These are phyloP conservation scores for Solanum pennellii DNA, from an alignment of 257 asterid genomes.

Conservation along the genomic window DNA sequence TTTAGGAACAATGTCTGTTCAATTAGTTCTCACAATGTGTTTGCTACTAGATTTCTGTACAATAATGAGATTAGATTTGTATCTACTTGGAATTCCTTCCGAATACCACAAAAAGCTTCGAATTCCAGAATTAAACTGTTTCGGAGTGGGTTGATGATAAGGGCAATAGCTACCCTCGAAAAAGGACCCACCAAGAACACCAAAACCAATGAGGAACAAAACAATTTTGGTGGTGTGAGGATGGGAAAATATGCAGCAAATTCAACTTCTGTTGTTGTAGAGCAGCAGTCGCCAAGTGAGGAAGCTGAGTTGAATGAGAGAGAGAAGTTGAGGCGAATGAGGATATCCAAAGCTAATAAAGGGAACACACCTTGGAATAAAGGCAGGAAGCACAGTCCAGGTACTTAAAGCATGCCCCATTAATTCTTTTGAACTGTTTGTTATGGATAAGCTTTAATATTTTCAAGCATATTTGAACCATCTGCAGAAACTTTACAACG, in stretches of 20 bases:
- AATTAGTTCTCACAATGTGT: conserved; percentile 30
- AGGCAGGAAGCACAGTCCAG: conserved; percentile 91
- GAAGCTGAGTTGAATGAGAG: conserved; percentile 49
- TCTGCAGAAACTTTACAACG: conserved; percentile 69
- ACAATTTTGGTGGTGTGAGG: conserved; percentile 20
- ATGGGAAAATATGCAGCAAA: conserved; percentile 30
- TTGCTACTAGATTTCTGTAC: conserved; percentile 14
- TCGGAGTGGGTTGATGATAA: conserved; percentile 40
- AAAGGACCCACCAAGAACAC: conserved; percentile 15
- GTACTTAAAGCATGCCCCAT: conserved; percentile 15
- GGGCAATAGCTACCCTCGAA: conserved; percentile 69
- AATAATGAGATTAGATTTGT: conserved; percentile 38
- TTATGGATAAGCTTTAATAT: background rate
- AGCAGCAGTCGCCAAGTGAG: conserved; percentile 30
- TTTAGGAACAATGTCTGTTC: conserved; percentile 35
- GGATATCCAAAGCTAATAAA: conserved; percentile 88
- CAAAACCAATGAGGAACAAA: conserved; percentile 15
- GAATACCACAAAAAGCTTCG: conserved; percentile 16
- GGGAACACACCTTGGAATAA: conserved; percentile 96
- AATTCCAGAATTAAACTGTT: conserved; percentile 17
- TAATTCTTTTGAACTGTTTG: background rate
- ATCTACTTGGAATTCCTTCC: conserved; percentile 27
- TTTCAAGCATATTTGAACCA: background rate
- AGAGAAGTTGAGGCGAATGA: conserved; percentile 79
- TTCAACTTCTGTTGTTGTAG: conserved; percentile 11